Evolutionary conservation across 2,329 filamentous ascomycete species (phyloP), one percentile per base, ranked within the genome.

Genomic region (Ilyonectria destructans): DNA sequence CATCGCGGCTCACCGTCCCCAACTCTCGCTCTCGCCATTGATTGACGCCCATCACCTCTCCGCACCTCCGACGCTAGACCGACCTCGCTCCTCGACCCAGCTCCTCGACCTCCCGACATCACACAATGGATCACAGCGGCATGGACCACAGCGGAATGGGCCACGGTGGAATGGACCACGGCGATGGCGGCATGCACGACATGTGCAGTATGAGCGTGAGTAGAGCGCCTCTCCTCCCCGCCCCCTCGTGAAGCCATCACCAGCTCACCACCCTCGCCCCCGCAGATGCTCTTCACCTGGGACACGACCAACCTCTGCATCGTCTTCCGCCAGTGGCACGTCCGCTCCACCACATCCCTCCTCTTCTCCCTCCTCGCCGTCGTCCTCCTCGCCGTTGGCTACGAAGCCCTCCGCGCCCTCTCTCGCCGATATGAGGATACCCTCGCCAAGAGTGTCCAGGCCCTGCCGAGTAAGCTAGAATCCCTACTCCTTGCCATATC

Each of bases 231-330:
- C 31, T 13, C 6, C 33, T 31, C 15, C 15, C 19, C n/a, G n/a
- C 19, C 13, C 37, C 49, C 51, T 17, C 31, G 56, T 56, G 35
- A 37, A 9, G 33, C 29, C 62, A 49, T 49, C 26, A 31, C 49
- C 37, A 33, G 40, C 58, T 65, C 58, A 74, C 58, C 31, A 58
- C 15, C 9, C 46, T 46, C 12, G 37, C 35, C 26, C 56, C 21
- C n/a, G 29, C 74, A 97, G 95, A 98, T 98, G 96, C 90, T 98
- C 74, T 99, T 99, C 86, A 98, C 95, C 69, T 99, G 96, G 96
- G 90, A 95, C 81, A 96, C 95, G 3, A 89, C 87, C 64, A 93
- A 98, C 83, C 93, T 99, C 72, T 99, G 96, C 88, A 97, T 99
- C 82, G 90, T 99, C 81, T 99, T 98, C 87, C 88, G 88, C 75